Evolutionary conservation across 139 green algal genomes (phyloP), one percentile per base, ranked within the genome.

Genomic region (Coelastrella sp.): DNA sequence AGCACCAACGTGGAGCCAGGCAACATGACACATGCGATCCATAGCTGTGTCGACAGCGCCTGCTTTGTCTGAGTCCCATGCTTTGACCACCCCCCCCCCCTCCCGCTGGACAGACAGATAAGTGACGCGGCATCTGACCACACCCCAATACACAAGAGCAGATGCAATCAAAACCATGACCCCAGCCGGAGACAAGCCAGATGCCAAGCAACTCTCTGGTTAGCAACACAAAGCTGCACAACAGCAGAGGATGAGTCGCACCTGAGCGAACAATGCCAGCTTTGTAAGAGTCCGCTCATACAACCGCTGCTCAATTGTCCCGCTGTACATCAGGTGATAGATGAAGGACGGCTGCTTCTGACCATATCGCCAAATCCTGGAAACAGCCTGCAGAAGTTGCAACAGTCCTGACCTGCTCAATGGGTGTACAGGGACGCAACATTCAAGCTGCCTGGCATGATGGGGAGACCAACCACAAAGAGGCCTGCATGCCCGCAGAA

Each of bases 311-410:
- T 91, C 87, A 61, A 91, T 19, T 3, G 87, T 91, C 4, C 76
- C 87, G 4, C 93, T 92, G 90, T 94, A 95, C 68, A 94, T 19
- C 77, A 96, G 81, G 32, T 93, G 91, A 91, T 96, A 96, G 54
- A 96, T 77, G 61, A 92, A 94, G 5, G 89, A 92, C 22, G 86
- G 88, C 11, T 59, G 87, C 4, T 11, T 75, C 92, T 96, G 95
- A 7, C 95, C 95, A 23, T 95, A 92, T 2, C 95, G 92, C 91
- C 93, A 94, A 22, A 96, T 92, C 61, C 95, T 94, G 3, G 90
- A 90, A 0, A 95, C 92, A 56, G 94, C 94, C 94, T 96, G 78
- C 56, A 84, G 78, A 11, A 84, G 68, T 16, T 47, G 68, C 68
- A 75, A 19, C 79, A 84, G 79, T 6, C 32, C 32, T 47, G 32